Percentiles rank a stretch among this genome's conserved stretches.
These are phyloP conservation scores for Chrysanthemum seticuspe DNA, from an alignment of 129 eudicot species.

Conservation along the genomic window DNA sequence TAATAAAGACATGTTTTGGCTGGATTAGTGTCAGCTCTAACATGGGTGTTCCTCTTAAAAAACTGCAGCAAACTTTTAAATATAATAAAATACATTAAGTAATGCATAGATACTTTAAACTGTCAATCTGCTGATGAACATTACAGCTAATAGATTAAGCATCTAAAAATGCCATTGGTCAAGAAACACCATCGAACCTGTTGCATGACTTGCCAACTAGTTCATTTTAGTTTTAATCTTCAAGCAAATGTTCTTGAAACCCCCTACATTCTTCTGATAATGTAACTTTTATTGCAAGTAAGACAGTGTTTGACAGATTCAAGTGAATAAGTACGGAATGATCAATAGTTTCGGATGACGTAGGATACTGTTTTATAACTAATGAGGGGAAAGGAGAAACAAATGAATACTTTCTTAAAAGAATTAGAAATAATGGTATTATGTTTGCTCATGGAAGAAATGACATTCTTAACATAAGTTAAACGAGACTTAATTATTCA, in stretches of 20 bases:
- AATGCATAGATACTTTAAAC: constrained; percentile 32
- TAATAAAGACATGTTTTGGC: constrained; percentile 34
- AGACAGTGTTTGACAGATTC: constrained; percentile 8
- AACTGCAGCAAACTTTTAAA: constrained; percentile 22
- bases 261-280: constrained; percentile 27
- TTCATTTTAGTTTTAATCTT: constrained; percentile 12
- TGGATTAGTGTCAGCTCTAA: constrained; percentile 44
- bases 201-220: constrained; percentile 20
- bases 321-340: constrained; percentile 8
- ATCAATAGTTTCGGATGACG: not conserved
- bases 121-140: constrained; percentile 34
- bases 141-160: constrained; percentile 35
- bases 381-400: too few relatives aligned
- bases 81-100: constrained; percentile 11
- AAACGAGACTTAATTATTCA: too few relatives aligned
- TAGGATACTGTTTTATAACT: too few relatives aligned
- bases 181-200: constrained; percentile 37
- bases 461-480: too few relatives aligned
- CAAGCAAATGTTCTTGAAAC: constrained; percentile 32
- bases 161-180: constrained; percentile 29
- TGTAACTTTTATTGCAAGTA: constrained; percentile 10
- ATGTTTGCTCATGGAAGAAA: too few relatives aligned
- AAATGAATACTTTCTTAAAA: too few relatives aligned
- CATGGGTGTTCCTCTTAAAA: constrained; percentile 38
- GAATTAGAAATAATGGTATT: too few relatives aligned